Base-by-base conservation (phyloP, 129 eudicot genomes). In the Scalesia atractyloides region DNA sequence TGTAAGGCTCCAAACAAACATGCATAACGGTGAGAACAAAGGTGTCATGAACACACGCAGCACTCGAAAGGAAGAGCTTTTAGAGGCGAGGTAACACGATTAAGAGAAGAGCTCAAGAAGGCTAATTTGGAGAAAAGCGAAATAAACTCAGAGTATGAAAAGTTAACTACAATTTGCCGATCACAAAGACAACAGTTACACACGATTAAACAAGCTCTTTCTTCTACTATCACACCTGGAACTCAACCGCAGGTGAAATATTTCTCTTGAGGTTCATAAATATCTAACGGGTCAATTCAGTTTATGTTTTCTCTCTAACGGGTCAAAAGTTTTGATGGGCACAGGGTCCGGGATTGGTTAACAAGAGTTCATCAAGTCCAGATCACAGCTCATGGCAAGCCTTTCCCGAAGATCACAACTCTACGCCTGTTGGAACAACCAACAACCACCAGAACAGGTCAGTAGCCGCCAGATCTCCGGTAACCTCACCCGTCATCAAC, bases 151-250 rank as follows among this genome's bases (percentile, higher is more conserved):
- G 88, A 87, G 63, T 89, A 83, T 56, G 94, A 92, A 72, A 92
- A 92, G 81, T 86, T 92, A 69, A 56, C 89, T 19, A 88, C 88
- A 17, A 89, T 89, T 66, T 89, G 98, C 75, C 73, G 90, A 62
- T 86, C 98, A 61, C 96, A 92, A 73, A 77, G 98, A 50, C 96
- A 89, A 67, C 96, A 92, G 79, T 70, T 92, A 66, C 89, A 83
- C 41, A 96, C 85, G 77, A 87, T 89, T 72, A 92, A 92, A 82
- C 91, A 83, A 74, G 81, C 87, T 79, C 83, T 92, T 78, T 86
- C 93, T 79, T 86, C 90, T 3, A 80, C 70, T 44, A 73, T 85
- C 70, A 77, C 83, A 59, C 88, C 84, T 19, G 81, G 70, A 73
- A 73, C 43, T 73, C 87, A 71, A 76, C 39, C 16, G 33, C 86